Conservation (phyloP, 1,284 basidiomycete genomes). For the Sutorius eximius region DNA sequence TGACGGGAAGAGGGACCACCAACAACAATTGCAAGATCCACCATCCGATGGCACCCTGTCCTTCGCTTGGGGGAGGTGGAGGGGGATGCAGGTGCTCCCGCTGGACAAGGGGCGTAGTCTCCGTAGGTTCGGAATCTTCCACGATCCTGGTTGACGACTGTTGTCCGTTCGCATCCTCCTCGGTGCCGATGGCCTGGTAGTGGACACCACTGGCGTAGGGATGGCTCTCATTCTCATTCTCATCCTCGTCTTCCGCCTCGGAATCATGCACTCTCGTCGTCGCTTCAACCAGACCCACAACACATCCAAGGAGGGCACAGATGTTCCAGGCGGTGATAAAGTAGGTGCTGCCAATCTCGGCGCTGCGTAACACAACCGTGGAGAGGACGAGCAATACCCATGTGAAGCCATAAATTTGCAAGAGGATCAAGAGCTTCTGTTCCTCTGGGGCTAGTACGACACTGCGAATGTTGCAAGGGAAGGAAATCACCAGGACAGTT, state of each 20-base stretch:
- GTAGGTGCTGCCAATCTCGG: constrained; percentile 55
- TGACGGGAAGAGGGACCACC: constrained; percentile 55
- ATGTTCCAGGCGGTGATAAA: constrained; percentile 57
- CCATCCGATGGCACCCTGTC: constrained; percentile 46
- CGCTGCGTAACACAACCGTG: constrained; percentile 45
- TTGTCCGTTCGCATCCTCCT: constrained; percentile 15
- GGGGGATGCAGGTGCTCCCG: constrained; percentile 26
- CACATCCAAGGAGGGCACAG: constrained; percentile 48
- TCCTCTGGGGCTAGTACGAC: constrained; percentile 30
- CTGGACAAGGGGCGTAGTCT: constrained; percentile 52
- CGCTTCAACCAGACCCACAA: constrained; percentile 45
- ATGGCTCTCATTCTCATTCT: constrained; percentile 6
- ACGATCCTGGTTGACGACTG: constrained; percentile 22
- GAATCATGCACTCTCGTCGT: constrained; percentile 27
- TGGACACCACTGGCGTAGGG: constrained; percentile 13
- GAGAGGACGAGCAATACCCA: constrained; percentile 56
- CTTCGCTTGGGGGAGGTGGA: constrained; percentile 25
- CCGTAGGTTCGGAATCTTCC: constrained; percentile 41
- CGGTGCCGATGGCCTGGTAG: constrained; percentile 31
- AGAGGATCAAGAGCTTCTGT: constrained; percentile 45
- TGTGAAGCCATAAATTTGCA: constrained; percentile 53
- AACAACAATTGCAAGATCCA: constrained; percentile 66
- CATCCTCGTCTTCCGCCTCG: constrained; percentile 11
- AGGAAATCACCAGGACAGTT: constrained; percentile 20
- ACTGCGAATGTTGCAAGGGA: constrained; percentile 20